Evolutionary conservation across 208 protist genomes (phyloP), one percentile per base, ranked within the genome.

Genomic region (Crithidia fasciculata): DNA sequence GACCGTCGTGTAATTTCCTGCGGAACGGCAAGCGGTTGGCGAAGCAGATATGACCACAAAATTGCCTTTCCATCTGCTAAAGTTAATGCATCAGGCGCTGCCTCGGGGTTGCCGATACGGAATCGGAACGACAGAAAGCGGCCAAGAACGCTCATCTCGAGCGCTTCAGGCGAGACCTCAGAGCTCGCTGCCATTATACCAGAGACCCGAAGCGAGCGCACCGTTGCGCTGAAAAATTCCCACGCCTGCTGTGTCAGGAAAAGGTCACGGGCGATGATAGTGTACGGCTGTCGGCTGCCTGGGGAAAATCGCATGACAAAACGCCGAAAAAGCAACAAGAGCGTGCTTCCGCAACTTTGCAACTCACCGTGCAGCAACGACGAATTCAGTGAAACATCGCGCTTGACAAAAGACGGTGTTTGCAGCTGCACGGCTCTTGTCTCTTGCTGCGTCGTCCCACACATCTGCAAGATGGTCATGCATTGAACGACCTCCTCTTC

Each of bases 31-130:
- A 74, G 71, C 2, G 79, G 69, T 63, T 92, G 80, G 40, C 88
- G 82, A 61, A 95, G 78, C 56, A 91, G 62, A 50, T 88, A 78
- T 9, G 83, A 72, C 91, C 91, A 95, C 49, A 95, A 53, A 73
- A 95, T 84, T 36, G 79, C 83, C 61, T 94, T 95, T 0, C 81
- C 74, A 73, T 95, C 91, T 41, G 74, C 72, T 4, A 81, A 39
- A 50, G 81, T 86, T 18, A 95, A 72, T 54, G 61, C 45, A 65
- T 47, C 37, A 13, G 19, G 62, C 4, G 60, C 28, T 28, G 57
- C 28, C 2, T 16, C 10, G 2, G 4, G 19, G 76, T 74, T 45
- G 6, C 58, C 56, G 40, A 92, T 81, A 37, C 88, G 76, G 72
- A 90, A 89, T n/a, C 76, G 74, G 70, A 82, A 87, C 19, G 91